Percentiles rank a stretch among this genome's conserved stretches.
Evolutionary conservation across 1,284 basidiomycete species (phyloP).

Genomic region (Sporisorium reilianum): DNA sequence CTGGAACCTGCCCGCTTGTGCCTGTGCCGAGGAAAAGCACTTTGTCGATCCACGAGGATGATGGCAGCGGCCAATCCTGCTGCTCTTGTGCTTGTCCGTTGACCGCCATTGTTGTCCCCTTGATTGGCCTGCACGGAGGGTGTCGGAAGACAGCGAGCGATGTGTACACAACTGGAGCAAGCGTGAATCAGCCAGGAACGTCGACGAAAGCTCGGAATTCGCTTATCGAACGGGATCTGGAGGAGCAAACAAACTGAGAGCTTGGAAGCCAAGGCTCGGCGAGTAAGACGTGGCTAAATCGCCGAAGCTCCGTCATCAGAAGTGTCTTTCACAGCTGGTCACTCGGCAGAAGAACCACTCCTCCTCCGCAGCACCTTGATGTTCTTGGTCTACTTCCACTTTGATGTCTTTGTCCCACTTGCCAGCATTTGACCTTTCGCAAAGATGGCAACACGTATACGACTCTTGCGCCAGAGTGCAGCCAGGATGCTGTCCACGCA

Average conservation of each 20-base stretch:
- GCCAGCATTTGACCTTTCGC: too few species aligned
- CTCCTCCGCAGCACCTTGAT: too few species aligned
- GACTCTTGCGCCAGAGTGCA: conserved; percentile 9
- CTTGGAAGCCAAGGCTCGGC: conserved; percentile 10
- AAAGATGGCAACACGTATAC: conserved; percentile 4
- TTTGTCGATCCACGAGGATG: conserved; percentile 54
- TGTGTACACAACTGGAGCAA: background rate
- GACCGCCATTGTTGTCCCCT: background rate
- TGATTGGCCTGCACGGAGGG: background rate
- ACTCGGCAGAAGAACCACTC: too few species aligned
- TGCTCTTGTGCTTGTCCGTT: conserved; percentile 4
- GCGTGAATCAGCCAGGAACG: conserved; percentile 7
- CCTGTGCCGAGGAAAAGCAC: conserved; percentile 65
- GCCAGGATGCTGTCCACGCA: background rate
- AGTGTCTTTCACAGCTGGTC: too few species aligned
- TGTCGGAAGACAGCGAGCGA: conserved; percentile 11
- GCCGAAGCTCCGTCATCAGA: conserved; percentile 9
- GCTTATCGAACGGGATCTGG: conserved; percentile 4
- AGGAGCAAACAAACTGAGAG: conserved; percentile 20
- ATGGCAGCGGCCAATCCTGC: conserved; percentile 19
- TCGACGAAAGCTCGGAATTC: conserved; percentile 3
- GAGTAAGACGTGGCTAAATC: conserved; percentile 8
- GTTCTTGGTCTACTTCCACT: background rate
- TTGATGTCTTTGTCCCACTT: background rate
- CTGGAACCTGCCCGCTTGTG: conserved; percentile 63